Base-by-base conservation (phyloP, 2,329 filamentous ascomycete species). In the Fusarium annulatum region DNA sequence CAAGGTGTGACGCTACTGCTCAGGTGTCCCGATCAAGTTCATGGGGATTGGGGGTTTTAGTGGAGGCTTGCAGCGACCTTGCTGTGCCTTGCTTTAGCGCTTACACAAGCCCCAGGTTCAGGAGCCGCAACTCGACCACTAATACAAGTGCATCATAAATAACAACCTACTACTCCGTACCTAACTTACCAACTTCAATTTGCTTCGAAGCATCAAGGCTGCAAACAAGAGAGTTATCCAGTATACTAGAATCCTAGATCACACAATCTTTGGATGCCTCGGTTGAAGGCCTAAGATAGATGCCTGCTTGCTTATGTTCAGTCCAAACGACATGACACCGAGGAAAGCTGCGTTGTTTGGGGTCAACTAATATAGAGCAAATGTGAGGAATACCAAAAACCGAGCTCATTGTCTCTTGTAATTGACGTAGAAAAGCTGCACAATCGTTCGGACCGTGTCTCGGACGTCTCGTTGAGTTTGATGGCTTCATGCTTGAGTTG, bases 1-100 rank as follows among this genome's bases (percentile, higher is more conserved):
- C 28, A 39, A 55, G 55, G 36, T 67, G 46, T 36, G 53, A 61
- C 46, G 56, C 56, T 65, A 58, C 41, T 58, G 56, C 42, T 51
- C 33, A 38, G 42, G 18, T 55, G 63, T 42, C 48, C 64, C 46
- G 65, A 67, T 42, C 64, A 51, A 30, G 41, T 23, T 38, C 23
- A 43, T 60, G 19, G 36, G 30, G 34, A 28, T 61, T 45, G 43
- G 42, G 41, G 41, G 34, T n/a, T 36, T 58, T 52, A 36, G 48
- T 67, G 63, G 63, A 61, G 64, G 65, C 46, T 39, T 39, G 42
- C 48, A 53, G 46, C 42, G 33, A 28, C 30, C 28, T 26, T 21
- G 21, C 21, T 23, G 56, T 59, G 33, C 56, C 56, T 59, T 59
- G 42, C 42, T 51, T 45, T 58, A 62, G 51, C 51, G 49, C 23